Percentiles rank a stretch among this genome's conserved stretches.
These are phyloP conservation scores for Myxozyma nipponensis DNA, from an alignment of 805 yeast species.

Conservation along the genomic window DNA sequence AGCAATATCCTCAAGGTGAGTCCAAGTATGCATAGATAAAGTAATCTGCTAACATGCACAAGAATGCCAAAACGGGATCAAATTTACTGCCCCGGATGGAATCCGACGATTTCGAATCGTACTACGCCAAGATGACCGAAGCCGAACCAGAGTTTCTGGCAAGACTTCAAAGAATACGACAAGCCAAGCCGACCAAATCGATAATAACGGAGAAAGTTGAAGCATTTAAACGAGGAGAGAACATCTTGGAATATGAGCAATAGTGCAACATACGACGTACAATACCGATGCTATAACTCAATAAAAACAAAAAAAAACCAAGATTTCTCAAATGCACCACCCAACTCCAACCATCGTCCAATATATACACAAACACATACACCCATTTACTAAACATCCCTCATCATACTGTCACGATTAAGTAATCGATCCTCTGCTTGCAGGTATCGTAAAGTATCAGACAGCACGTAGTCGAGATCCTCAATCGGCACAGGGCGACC, in stretches of 20 bases:
- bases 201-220: too few relatives aligned
- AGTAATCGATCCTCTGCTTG: slow-evolving; percentile 8
- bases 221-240: too few relatives aligned
- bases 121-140: neutral
- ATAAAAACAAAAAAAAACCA: too few relatives aligned
- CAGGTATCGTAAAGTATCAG: slow-evolving; percentile 13
- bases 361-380: neutral
- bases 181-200: too few relatives aligned
- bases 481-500: slow-evolving; percentile 18
- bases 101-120: neutral
- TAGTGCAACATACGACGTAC: neutral
- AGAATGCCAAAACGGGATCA: too few relatives aligned
- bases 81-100: too few relatives aligned
- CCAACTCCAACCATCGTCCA: neutral
- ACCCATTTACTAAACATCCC: neutral
- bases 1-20: too few relatives aligned
- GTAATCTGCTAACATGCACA: too few relatives aligned
- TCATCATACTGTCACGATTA: neutral
- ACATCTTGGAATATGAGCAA: neutral
- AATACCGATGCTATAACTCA: neutral
- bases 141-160: too few relatives aligned
- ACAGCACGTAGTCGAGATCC: slow-evolving; percentile 6
- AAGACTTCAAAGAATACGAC: too few relatives aligned
- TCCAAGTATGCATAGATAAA: too few relatives aligned
- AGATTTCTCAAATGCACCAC: neutral